Base-by-base conservation (phyloP, 202 grass and related monocot species). In the Carex arenaria region DNA sequence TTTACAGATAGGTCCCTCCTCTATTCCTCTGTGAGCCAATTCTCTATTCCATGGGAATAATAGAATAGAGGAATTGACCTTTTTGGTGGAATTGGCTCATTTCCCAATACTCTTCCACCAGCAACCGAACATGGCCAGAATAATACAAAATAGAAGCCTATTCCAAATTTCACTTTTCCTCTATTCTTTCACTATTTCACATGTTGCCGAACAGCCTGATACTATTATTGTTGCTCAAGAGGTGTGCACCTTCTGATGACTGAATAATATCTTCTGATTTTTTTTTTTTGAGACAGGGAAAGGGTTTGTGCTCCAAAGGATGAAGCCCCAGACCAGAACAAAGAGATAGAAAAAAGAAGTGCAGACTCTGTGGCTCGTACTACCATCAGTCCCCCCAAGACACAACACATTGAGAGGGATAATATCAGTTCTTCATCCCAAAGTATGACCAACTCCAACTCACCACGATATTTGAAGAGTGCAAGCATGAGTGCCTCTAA, bases 401-500 rank as follows among this genome's bases (percentile, higher is more conserved):
- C 86, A 75, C 88, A 92, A 65, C 74, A 90, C 65, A 84, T 63
- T 10, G 86, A 83, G 0, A 47, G 68, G 5, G 63, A 79, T 68
- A 52, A 79, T 68, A 43, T 42, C 85, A 84, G 68, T 20, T 55
- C 80, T 78, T 78, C 73, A 78, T 59, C 73, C 52, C 52, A 31
- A 78, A 86, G 79, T 32, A 84, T 66, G 2, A 64, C 87, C 31
- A 83, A 87, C 40, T 83, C 82, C 5, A 89, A 73, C 79, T 65
- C 85, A 0, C 85, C 85, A 0, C 85, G 89, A 31, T 93, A 91
- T 71, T 79, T 92, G 86, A 98, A 98, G 89, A 98, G 95, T 62
- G 92, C 92, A 12, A 98, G 92, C 80, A 98, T 98, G 64, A 98
- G 95, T 75, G 95, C 95, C 71, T 98, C 95, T 10, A 91, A 98